Base-by-base conservation (phyloP, 371 early-diverging fungal genomes). In the Circinella umbellata region DNA sequence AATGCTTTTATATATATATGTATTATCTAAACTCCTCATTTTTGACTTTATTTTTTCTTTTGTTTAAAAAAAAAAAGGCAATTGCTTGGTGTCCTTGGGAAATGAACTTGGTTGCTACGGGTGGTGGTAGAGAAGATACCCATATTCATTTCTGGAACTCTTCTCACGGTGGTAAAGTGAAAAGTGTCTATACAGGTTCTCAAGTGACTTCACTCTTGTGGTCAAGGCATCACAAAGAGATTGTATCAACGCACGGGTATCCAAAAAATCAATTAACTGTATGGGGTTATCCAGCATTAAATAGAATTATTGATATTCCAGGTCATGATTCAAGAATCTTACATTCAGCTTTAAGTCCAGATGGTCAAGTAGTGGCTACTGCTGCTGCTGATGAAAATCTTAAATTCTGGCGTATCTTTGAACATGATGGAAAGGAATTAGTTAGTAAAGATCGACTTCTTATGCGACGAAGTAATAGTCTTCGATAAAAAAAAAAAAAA, bases 61-160 rank as follows among this genome's bases (percentile, higher is more conserved):
- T 39, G 38, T 64, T 51, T 46, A 49, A 27, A n/a, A 76, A 42
- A 36, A 49, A 35, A n/a, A 76, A 95, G 92, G 99, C 99, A 0
- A 71, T 99, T 36, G 96, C 96, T 4, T 99, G 99, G 99, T 97
- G 98, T 76, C 99, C 99, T n/a, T 98, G 97, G 98, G 94, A 93
- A 68, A 84, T 81, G 20, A 92, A 93, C 66, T 72, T 96, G 36
- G 86, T 99, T 27, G 99, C 98, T 3, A 93, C 97, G 0, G 99
- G 99, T 48, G 99, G 99, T 62, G 99, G 99, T 37, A 86, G 95
- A 5, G 81, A 90, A 71, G 99, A 99, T 73, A 91, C 92, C 60
- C 90, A 90, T 20, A 96, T 99, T 53, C 93, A 94, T 76, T 94
- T 99, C 66, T 99, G 99, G 99, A 96, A 99, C 80, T 87, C 93